phyloP scores from a whole-genome alignment of 495 filamentous ascomycete species.

The Apiosordaria backusii region DNA sequence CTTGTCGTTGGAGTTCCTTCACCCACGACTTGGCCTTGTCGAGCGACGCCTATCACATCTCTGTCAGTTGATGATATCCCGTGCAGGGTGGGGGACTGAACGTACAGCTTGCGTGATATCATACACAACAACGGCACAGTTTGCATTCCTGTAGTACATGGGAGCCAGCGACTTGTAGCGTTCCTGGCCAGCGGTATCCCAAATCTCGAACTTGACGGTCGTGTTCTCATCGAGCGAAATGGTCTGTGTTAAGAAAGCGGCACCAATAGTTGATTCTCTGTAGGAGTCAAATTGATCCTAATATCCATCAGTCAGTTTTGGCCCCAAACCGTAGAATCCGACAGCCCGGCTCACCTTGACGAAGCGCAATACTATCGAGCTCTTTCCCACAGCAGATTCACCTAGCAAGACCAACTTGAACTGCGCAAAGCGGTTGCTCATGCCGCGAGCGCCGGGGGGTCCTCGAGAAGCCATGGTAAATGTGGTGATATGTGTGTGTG shows the following conservation, averaged over 20 bases:
- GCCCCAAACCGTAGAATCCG: neutral
- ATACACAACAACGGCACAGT: constrained; percentile 98
- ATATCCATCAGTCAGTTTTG: constrained; percentile 16
- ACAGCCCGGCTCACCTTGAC: constrained; percentile 68
- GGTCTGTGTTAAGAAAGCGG: constrained; percentile 97
- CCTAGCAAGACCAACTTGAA: constrained; percentile 97
- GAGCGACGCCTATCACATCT: constrained; percentile 66
- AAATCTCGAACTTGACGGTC: constrained; percentile 99
- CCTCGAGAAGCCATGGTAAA: constrained; percentile 73
- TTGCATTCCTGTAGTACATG: constrained; percentile 99
- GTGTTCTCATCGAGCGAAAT: constrained; percentile 96
- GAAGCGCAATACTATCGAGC: constrained; percentile 94
- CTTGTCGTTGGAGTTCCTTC: constrained; percentile 97
- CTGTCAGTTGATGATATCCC: neutral
- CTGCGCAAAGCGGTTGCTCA: constrained; percentile 80
- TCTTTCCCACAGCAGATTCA: constrained; percentile 99
- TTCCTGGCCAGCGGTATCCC: constrained; percentile 98
- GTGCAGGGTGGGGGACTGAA: constrained; percentile 3
- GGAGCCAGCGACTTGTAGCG: constrained; percentile 97
- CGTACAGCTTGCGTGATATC: constrained; percentile 98
- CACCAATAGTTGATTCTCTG: constrained; percentile 97
- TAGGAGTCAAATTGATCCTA: constrained; percentile 99
- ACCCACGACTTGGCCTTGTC: constrained; percentile 99
- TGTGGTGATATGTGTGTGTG: constrained; percentile 23
- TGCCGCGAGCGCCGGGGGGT: constrained; percentile 70